phyloP scores from a whole-genome alignment of 768 basidiomycete species.

The Lactarius evosmus region DNA sequence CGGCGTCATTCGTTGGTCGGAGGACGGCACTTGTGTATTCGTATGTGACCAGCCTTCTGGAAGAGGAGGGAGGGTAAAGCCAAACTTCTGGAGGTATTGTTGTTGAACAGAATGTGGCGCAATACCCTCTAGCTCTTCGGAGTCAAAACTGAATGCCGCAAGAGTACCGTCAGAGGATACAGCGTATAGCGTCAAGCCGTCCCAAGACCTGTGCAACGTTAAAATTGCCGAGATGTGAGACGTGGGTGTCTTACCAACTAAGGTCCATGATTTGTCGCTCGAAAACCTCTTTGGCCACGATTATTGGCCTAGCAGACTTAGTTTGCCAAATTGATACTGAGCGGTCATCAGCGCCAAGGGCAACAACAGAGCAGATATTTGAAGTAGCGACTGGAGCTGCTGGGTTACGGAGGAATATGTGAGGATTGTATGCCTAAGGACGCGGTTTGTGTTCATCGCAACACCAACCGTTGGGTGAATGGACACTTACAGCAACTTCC shows the following conservation, averaged over 20 bases:
- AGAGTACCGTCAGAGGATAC: conserved; percentile 96
- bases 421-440: conserved; percentile 84
- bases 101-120: conserved; percentile 69
- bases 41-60: conserved; percentile 70
- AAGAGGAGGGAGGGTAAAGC: conserved; percentile 62
- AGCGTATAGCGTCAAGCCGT: conserved; percentile 89
- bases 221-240: conserved; percentile 3
- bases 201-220: conserved; percentile 66
- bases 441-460: neutral
- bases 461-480: neutral
- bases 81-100: conserved; percentile 79
- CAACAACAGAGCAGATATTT: conserved; percentile 89
- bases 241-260: conserved; percentile 63
- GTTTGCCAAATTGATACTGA: conserved; percentile 97
- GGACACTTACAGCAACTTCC: conserved; percentile 76
- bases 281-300: conserved; percentile 92
- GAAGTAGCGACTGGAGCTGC: conserved; percentile 62
- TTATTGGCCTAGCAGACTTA: conserved; percentile 82
- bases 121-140: conserved; percentile 77
- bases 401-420: conserved; percentile 83
- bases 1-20: conserved; percentile 39
- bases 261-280: conserved; percentile 94
- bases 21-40: conserved; percentile 19
- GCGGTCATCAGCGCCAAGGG: conserved; percentile 90
- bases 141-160: conserved; percentile 80